Base-by-base conservation (phyloP, 768 basidiomycete species). In the Lentinus tigrinus region DNA sequence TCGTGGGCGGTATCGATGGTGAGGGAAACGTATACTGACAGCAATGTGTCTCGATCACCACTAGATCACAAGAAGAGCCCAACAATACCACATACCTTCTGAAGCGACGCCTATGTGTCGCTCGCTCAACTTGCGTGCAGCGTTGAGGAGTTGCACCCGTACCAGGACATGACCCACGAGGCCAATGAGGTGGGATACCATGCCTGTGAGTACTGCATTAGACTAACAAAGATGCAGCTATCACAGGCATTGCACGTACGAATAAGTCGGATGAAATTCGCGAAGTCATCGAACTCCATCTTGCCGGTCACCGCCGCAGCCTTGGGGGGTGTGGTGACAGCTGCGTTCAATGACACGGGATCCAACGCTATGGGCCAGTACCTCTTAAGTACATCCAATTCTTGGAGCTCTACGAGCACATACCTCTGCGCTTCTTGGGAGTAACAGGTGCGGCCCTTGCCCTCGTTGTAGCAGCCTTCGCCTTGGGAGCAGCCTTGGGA, bases 1-100 rank as follows among this genome's bases (percentile, higher is more conserved):
- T 95, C 92, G 54, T 85, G 79, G 0, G 89, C 95, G 6, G 96
- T 80, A 42, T 87, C 83, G 1, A 87, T 74, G 2, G 89, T 57
- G 27, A 94, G 1, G 82, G 74, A 1, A 71, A 70, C 19, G 90
- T 75, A 67, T 85, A 92, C 13, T 77, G 88, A 91, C 61, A 50
- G 31, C n/a, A 16, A 64, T 38, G 52, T 37, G 21, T 10, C 37
- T 34, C 56, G 13, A 23, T 19, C 21, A 38, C 2, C 23, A 3
- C 28, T 16, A 24, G 5, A 47, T 14, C 21, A 5, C 16, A 21
- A 36, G 49, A 19, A 65, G 49, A 17, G 21, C 34, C n/a, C 9
- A 28, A 51, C 24, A 56, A 44, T 3, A 36, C 40, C 10, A 49
- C 59, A 23, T 34, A 68, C 69, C 66, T 50, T 68, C 64, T 0